Conservation (phyloP, 129 eudicot genomes). For the Lonicera japonica region DNA sequence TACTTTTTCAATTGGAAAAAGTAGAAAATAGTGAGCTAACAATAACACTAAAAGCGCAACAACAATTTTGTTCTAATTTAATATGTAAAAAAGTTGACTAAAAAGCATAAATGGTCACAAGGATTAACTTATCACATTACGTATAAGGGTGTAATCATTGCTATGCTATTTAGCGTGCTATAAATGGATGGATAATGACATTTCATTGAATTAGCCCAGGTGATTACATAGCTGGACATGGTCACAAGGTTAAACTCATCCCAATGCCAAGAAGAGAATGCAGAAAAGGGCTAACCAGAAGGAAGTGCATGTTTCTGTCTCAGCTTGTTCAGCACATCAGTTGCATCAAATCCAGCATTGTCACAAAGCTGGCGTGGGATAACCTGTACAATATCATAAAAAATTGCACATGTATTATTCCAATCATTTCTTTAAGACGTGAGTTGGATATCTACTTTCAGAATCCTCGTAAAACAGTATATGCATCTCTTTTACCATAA, state of each 20-base stretch:
- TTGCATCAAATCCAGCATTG: slow-evolving; percentile 97
- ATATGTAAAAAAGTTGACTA: no score
- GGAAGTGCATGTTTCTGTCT: slow-evolving; percentile 91
- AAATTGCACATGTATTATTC: background rate
- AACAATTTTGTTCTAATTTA: no score
- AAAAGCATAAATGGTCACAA: no score
- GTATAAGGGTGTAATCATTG: no score
- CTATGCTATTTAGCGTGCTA: no score
- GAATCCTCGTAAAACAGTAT: background rate
- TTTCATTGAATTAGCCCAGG: background rate
- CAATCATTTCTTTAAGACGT: background rate
- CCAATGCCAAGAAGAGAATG: background rate
- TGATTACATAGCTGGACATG: no score
- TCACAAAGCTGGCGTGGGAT: slow-evolving; percentile 91
- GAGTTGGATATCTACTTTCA: background rate
- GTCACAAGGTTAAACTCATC: no score
- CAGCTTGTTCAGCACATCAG: slow-evolving; percentile 85
- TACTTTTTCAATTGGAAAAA: no score
- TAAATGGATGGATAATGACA: background rate
- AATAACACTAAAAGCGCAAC: no score
- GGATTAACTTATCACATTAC: no score
- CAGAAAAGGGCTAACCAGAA: slow-evolving; percentile 43
- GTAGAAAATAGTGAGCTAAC: background rate
- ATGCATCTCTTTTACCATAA: background rate
- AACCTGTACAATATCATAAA: slow-evolving; percentile 31